A percentile compares a stretch with the other conserved stretches of the same genome.
These are phyloP conservation scores for Diaporthe vaccinii DNA, from an alignment of 2,329 filamentous ascomycete genomes.

Conservation along the genomic window DNA sequence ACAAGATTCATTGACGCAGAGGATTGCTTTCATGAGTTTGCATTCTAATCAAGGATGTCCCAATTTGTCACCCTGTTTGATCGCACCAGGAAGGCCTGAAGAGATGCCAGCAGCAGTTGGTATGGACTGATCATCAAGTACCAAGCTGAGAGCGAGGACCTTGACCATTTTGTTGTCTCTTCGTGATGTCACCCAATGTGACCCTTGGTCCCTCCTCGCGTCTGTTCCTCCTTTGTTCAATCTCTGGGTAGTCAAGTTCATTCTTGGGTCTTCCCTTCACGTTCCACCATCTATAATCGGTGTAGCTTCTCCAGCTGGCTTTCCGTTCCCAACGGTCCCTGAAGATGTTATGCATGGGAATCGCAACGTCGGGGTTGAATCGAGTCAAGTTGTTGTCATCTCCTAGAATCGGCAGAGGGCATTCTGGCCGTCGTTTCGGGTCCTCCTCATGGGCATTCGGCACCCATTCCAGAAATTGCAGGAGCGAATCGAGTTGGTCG, in stretches of 20 bases:
- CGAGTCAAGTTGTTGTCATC: background rate
- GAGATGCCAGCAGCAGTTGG: background rate
- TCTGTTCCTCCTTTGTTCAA: too few species aligned
- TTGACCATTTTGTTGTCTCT: rapidly evolving
- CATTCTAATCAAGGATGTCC: too few species aligned
- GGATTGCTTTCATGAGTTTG: background rate
- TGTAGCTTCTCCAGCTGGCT: background rate
- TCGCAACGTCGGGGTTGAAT: background rate
- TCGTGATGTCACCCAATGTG: background rate
- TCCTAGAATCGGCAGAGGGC: background rate
- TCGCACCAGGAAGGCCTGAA: too few species aligned
- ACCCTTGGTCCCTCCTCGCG: too few species aligned
- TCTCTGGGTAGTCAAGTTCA: background rate
- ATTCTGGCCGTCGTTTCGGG: background rate
- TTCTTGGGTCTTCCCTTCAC: background rate
- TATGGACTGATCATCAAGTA: background rate
- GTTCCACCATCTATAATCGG: background rate
- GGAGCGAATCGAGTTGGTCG: background rate
- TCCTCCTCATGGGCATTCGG: background rate
- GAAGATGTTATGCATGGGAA: slow-evolving; percentile 5
- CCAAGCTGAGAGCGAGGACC: background rate
- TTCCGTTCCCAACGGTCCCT: background rate
- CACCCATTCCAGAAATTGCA: background rate
- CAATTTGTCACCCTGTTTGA: background rate
- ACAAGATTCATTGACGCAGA: too few species aligned